Base-by-base conservation (phyloP, 495 filamentous ascomycete species). In the Peziza echinospora region DNA sequence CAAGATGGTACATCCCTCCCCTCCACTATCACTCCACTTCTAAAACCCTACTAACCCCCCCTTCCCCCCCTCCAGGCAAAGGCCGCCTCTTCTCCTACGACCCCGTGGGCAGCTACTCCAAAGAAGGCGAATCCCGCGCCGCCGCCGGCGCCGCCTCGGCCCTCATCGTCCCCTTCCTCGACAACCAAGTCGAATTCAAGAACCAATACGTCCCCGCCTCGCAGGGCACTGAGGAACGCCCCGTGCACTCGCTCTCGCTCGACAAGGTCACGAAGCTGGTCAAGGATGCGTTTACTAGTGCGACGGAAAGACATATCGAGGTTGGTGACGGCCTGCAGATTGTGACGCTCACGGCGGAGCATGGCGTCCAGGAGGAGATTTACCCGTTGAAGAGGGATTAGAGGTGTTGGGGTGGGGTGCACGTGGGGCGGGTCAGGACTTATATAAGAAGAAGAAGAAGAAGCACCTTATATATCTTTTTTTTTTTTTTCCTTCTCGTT, bases 141-240 rank as follows among this genome's bases (percentile, higher is more conserved):
- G 86, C 91, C 17, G 89, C 83, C 17, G 89, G 89, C 47, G 84
- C 89, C n/a, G 89, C 91, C 24, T 80, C 83, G 28, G 92, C 83
- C 53, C 67, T 97, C 65, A 97, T 97, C 62, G 96, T 94, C 81
- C 89, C 89, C 3, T 96, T 97, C 70, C 68, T 97, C 60, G 89
- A 97, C 63, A 97, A 96, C 61, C 91, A 97, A 64, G 89, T 97
- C 67, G 94, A 96, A 65, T 89, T 84, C 71, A 96, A 96, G 71
- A 97, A 97, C 62, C 89, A 96, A 67, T 91, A 93, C 62, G 68
- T 84, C 23, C 89, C 89, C 8, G 80, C 75, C 21, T 70, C 93
- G 46, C 64, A 81, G 64, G 70, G 75, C 58, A 71, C 76, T 54
- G 68, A 76, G 49, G 72, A 77, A 57, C 61, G 64, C 46, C 71